Evolutionary conservation across 169 alveolate genomes (phyloP), one percentile per base, ranked within the genome.

Genomic region (Plasmodium yoelii): DNA sequence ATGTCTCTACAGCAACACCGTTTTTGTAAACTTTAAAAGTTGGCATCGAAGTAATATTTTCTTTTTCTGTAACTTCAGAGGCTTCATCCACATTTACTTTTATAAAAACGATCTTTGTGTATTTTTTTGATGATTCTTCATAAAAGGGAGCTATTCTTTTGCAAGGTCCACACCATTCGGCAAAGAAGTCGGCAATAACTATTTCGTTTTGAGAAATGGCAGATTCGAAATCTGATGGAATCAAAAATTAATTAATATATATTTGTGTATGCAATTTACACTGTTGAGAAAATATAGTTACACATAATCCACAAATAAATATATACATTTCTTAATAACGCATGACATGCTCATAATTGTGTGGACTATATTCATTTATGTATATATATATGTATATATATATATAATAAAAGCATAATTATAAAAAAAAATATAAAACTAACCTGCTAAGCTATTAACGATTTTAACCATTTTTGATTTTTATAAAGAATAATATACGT

Each of bases 91-190:
- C 94, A 87, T 94, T 93, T 1, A 94, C 95, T 92, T 94, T 94
- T 56, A 94, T 60, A 72, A 94, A 94, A 15, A 39, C 46, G 44
- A 70, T 84, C 8, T 77, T 70, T 15, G 95, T 91, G 87, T 87
- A 92, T 47, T 90, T 92, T 68, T 74, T 75, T 46, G 94, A 67
- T 49, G 93, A 65, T 49, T 63, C 94, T 44, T 95, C 97, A 80
- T 92, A 95, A 88, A 93, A 93, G 7, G 97, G 97, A 13, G 97
- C 97, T 56, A 95, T 95, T 56, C 95, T 95, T 90, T 94, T 93
- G 87, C 97, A 95, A 15, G 97, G 97, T 15, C 96, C 98, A 90
- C 99, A 97, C 99, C 99, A 97, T n/a, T 97, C 98, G 15, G 99
- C 99, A 88, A 94, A 98, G 87, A 98, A 98, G 87, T 97, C 98